These are phyloP conservation scores for Colletotrichum sp. DNA, from an alignment of 2,329 filamentous ascomycete species.

Conservation along the genomic window DNA sequence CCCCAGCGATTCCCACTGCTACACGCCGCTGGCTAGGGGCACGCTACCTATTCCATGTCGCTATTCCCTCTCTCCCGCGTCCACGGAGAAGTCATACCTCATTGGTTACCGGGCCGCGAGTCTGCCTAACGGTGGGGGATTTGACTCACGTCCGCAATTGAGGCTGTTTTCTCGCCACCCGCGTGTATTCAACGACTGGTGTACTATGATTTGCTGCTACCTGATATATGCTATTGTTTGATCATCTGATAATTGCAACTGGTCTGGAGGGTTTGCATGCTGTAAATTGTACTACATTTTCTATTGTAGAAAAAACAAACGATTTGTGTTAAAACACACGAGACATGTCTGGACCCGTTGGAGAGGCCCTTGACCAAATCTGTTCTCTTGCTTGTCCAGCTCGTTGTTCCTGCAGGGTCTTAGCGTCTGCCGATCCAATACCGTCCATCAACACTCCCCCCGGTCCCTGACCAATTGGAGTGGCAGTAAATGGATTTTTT, in stretches of 20 bases:
- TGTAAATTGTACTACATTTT: not conserved
- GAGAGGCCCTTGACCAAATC: not conserved
- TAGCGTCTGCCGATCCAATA: not conserved
- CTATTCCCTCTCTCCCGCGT: not conserved
- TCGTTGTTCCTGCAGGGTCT: slow-evolving; percentile 13
- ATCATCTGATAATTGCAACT: not conserved
- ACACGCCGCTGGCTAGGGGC: not conserved
- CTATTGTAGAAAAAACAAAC: not conserved
- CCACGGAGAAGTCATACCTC: not conserved
- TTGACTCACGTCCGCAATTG: not conserved
- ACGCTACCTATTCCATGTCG: not conserved
- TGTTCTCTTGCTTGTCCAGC: not conserved
- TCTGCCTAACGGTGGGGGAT: slow-evolving; percentile 7
- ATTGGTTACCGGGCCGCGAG: not conserved
- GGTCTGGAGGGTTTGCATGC: not conserved
- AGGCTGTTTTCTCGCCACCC: slow-evolving; percentile 1
- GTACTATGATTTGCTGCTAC: not conserved
- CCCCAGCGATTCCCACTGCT: not conserved
- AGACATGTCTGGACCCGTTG: not conserved
- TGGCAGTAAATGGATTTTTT: not conserved
- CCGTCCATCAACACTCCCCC: not conserved
- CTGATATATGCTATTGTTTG: not conserved
- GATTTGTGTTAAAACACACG: not conserved
- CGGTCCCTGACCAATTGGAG: not conserved
- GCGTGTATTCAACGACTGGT: not conserved